Base-by-base conservation (phyloP, 768 basidiomycete genomes). In the Agrocybe praecox region DNA sequence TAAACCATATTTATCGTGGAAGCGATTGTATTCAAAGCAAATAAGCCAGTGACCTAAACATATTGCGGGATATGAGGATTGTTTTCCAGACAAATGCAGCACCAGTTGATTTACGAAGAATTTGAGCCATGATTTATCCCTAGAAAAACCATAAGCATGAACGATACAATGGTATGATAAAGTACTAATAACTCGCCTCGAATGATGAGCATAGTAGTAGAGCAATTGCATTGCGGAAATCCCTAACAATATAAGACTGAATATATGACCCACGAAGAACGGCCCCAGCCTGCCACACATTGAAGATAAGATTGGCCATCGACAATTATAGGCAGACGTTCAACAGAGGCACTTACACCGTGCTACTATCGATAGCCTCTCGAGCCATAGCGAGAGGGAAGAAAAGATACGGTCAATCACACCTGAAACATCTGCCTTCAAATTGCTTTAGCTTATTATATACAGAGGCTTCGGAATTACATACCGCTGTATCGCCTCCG, bases 151-250 rank as follows among this genome's bases (percentile, higher is more conserved):
- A 36, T 14, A 19, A 23, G 22, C 21, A 54, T 18, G 4, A 10
- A 18, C 43, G n/a, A n/a, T 44, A 24, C 17, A 17, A 24, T 23
- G n/a, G n/a, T 12, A n/a, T 21, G 4, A 36, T 14, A 9, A 67
- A 53, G 26, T 29, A 23, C 15, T 17, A 19, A 67, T 51, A 34
- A 72, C 81, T 44, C 29, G 57, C 62, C 49, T 57, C 50, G 61
- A 53, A 54, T 64, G 58, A 21, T 52, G 55, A 23, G 57, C 59
- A 44, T 52, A 57, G 43, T 64, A 64, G 6, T 61, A 21, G 46
- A 62, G 57, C 18, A 53, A 22, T 29, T 64, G 63, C 42, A 49
- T 57, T 12, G 53, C 50, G 52, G 61, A 56, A 44, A 64, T 59
- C n/a, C 62, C 63, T 23, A 61, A 49, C 18, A 64, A 49, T 12